A percentile compares a stretch with the other conserved stretches of the same genome.
These are phyloP conservation scores for Trypanosomatidae sp. DNA, from an alignment of 208 protist genomes.

Conservation along the genomic window DNA sequence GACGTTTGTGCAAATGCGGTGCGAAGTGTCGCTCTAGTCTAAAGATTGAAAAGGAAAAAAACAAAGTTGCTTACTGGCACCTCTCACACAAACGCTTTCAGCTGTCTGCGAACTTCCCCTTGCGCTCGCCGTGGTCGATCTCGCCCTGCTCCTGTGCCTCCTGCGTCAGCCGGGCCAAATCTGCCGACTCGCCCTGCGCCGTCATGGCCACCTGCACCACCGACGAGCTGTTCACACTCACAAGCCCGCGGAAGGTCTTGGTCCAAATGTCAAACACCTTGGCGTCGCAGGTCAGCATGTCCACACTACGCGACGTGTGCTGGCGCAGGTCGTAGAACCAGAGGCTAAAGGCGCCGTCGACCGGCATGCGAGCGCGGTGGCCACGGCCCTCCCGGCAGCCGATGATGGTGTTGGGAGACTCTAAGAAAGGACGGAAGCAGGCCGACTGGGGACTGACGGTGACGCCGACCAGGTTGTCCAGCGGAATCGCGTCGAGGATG, in stretches of 20 bases:
- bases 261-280: constrained; percentile 81
- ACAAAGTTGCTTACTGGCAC: too few species aligned
- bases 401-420: constrained; percentile 42
- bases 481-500: constrained; percentile 52
- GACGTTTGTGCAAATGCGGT: too few species aligned
- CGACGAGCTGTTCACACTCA: constrained; percentile 83
- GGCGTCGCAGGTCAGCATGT: constrained; percentile 68
- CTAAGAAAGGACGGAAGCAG: constrained; percentile 55
- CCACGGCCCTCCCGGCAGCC: constrained; percentile 60
- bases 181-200: constrained; percentile 12
- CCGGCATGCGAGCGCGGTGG: constrained; percentile 53
- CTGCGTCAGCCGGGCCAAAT: constrained; percentile 30
- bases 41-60: too few species aligned
- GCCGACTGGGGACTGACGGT: constrained; percentile 36
- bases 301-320: constrained; percentile 35
- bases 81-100: neutral
- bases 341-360: constrained; percentile 63
- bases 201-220: constrained; percentile 63
- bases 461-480: constrained; percentile 68
- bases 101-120: neutral
- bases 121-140: constrained; percentile 3
- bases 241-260: constrained; percentile 61
- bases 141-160: constrained; percentile 39
- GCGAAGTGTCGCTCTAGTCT: too few species aligned
- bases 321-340: constrained; percentile 62